Evolutionary conservation across 2,329 filamentous ascomycete genomes (phyloP).

Genomic region (Hymenoscyphus occultus): DNA sequence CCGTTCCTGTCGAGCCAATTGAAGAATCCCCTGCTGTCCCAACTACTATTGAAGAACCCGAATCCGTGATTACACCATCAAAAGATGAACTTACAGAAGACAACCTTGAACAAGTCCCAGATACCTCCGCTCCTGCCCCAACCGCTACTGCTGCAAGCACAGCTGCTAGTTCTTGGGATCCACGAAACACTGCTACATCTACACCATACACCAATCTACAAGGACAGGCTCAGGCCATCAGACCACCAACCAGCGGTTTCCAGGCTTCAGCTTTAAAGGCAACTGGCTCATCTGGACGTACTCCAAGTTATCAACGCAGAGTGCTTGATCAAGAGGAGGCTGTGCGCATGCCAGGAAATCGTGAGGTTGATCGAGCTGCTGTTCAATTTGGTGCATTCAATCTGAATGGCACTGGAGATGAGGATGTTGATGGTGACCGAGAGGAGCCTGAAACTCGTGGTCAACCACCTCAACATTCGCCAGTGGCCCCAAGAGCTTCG

Average conservation of each 20-base stretch:
- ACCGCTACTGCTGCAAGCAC: slow-evolving; percentile 88
- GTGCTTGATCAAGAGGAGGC: slow-evolving; percentile 94
- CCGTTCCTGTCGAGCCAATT: slow-evolving; percentile 40
- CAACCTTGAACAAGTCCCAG: slow-evolving; percentile 87
- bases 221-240: slow-evolving; percentile 48
- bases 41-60: slow-evolving; percentile 32
- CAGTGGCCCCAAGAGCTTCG: slow-evolving; percentile 79
- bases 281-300: slow-evolving; percentile 58
- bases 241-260: slow-evolving; percentile 66
- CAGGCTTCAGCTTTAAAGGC: slow-evolving; percentile 82
- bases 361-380: slow-evolving; percentile 86
- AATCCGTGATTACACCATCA: slow-evolving; percentile 61
- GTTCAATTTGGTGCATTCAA: slow-evolving; percentile 97
- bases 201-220: slow-evolving; percentile 63
- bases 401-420: slow-evolving; percentile 71
- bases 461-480: slow-evolving; percentile 90
- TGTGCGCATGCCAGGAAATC: slow-evolving; percentile 96
- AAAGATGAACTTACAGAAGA: slow-evolving; percentile 84
- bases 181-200: slow-evolving; percentile 59
- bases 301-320: slow-evolving; percentile 78
- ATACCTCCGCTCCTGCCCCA: slow-evolving; percentile 71
- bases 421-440: slow-evolving; percentile 89
- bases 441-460: slow-evolving; percentile 94
- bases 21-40: slow-evolving; percentile 32
- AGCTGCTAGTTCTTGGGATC: slow-evolving; percentile 79